Conservation (phyloP, 805 yeast genomes). For the Zygosaccharomyces pseudorouxii region DNA sequence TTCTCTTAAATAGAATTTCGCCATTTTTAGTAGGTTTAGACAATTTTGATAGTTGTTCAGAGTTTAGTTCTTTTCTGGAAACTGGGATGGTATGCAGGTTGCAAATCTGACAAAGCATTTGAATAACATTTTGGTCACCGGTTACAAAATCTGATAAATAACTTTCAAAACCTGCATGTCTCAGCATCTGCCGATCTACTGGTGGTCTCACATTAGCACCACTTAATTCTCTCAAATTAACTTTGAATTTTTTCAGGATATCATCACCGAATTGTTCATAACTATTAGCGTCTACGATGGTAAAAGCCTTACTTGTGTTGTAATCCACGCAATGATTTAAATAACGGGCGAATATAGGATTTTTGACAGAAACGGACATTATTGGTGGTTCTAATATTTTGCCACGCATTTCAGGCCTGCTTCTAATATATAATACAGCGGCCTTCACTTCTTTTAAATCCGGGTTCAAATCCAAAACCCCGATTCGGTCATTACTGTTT, state of each 20-base stretch:
- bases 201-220: constrained; percentile 19
- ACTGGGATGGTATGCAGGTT: constrained; percentile 61
- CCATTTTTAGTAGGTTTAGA: constrained; percentile 39
- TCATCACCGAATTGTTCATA: constrained; percentile 43
- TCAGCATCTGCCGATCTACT: constrained; percentile 37
- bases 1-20: constrained; percentile 46
- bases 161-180: constrained; percentile 69
- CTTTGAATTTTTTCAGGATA: constrained; percentile 44
- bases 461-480: constrained; percentile 38
- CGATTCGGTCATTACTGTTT: constrained; percentile 48
- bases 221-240: constrained; percentile 52
- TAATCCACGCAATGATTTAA: constrained; percentile 54
- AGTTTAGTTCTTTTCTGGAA: constrained; percentile 42
- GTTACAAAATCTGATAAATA: constrained; percentile 61
- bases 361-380: constrained; percentile 53
- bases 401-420: constrained; percentile 37
- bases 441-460: constrained; percentile 33
- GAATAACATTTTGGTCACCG: constrained; percentile 70
- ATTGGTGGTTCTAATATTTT: constrained; percentile 71
- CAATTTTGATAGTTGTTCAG: constrained; percentile 38
- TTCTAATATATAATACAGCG: constrained; percentile 34
- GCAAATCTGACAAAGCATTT: constrained; percentile 59
- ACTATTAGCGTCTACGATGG: constrained; percentile 51
- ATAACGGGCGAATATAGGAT: constrained; percentile 47
- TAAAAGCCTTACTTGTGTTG: constrained; percentile 55